Evolutionary conservation across 2,329 filamentous ascomycete genomes (phyloP), one percentile per base, ranked within the genome.

Genomic region (Colletotrichum sp.): DNA sequence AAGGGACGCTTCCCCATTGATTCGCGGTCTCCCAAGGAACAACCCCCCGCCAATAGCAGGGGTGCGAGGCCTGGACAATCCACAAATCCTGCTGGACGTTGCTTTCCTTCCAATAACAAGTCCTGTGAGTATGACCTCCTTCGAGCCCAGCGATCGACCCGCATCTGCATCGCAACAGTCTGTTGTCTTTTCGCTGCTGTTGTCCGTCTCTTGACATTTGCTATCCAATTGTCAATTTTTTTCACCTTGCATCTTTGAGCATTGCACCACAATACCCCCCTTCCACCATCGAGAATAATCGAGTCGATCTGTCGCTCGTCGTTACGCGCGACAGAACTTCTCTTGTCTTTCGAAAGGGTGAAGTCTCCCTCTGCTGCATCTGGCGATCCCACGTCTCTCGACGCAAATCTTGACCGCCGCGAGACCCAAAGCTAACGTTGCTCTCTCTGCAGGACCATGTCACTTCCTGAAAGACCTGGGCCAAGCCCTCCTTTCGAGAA

Each of bases 401-500:
- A 62, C 55, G 29, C 57, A 54, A 13, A 54, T 43, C 33, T 70
- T 43, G 67, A 54, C 66, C 67, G 51, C 55, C 27, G 34, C 33
- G 7, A 6, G 54, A 54, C 29, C 62, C 27, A 47, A 59, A 33
- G 21, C 75, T 76, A 61, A 76, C 65, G 31, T 51, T 38, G 33
- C 47, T 55, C 72, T 66, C 33, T 62, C 59, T 63, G 76, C 76
- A 87, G 86, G 81, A 86, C 79, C 80, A 92, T 93, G 90, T 90
- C 90, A 84, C 87, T 90, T 77, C 89, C 90, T 76, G 86, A 90
- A 81, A 89, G 93, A 82, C 93, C 93, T 72, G 91, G 91, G 80
- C 89, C 89, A 77, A 88, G 87, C 77, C 88, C 91, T 75, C 87
- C 87, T 69, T 89, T 89, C 78, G 90, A 93, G 77, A 89, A 91